Conservation (phyloP, 179 eudicot species). For the Camellia oleifera region DNA sequence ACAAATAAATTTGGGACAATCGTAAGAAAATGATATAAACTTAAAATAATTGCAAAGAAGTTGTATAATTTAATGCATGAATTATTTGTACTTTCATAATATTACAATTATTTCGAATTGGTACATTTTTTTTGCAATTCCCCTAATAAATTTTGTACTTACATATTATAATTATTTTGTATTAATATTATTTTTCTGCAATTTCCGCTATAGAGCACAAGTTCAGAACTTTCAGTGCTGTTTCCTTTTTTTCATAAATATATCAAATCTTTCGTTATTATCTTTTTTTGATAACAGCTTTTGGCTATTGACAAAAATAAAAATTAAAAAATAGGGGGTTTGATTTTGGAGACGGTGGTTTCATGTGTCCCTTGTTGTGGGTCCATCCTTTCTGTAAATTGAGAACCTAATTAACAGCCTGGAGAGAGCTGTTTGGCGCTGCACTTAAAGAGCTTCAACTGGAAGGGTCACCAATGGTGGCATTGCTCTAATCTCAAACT, state of each 20-base stretch:
- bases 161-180: too few relatives aligned
- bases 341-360: conserved; percentile 10
- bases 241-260: conserved; percentile 3
- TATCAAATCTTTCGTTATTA: neutral
- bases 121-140: too few relatives aligned
- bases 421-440: conserved; percentile 44
- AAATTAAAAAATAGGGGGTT: neutral
- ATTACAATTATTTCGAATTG: too few relatives aligned
- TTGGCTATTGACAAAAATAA: neutral
- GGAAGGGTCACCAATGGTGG: conserved; percentile 22
- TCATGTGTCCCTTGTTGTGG: conserved; percentile 28
- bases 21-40: too few relatives aligned
- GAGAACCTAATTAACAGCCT: conserved; percentile 65
- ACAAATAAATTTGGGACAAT: too few relatives aligned
- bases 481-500: conserved; percentile 24
- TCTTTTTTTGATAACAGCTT: too few relatives aligned
- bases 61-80: too few relatives aligned
- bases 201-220: neutral
- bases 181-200: too few relatives aligned
- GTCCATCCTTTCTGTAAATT: conserved; percentile 29
- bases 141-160: too few relatives aligned
- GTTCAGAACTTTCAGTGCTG: conserved; percentile 14
- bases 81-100: too few relatives aligned
- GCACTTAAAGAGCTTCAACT: conserved; percentile 21
- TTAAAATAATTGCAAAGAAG: too few relatives aligned